A percentile compares a stretch with the other conserved stretches of the same genome.
Conservation (phyloP, 1,284 basidiomycete species). For the Peniophora sp. region DNA sequence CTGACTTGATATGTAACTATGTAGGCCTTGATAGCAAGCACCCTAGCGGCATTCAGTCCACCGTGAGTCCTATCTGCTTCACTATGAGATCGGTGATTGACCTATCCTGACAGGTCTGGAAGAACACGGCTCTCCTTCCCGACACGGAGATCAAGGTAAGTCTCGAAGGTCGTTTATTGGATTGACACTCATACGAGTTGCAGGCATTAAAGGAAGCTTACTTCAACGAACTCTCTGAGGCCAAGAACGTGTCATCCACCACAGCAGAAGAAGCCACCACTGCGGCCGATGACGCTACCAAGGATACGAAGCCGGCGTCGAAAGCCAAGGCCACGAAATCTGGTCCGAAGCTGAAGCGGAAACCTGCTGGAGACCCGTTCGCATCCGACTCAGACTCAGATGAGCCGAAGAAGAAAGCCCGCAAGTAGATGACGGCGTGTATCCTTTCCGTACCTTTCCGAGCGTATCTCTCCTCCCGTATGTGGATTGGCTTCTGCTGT, state of each 20-base stretch:
- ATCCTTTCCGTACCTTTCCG: too few species aligned
- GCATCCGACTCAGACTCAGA: slow-evolving; percentile 35
- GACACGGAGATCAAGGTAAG: slow-evolving; percentile 55
- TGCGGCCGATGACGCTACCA: slow-evolving; percentile 21
- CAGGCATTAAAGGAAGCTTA: slow-evolving; percentile 55
- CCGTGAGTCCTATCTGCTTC: slow-evolving; percentile 30
- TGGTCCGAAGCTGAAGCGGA: slow-evolving; percentile 39
- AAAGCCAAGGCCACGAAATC: slow-evolving; percentile 23
- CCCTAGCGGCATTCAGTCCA: slow-evolving; percentile 59
- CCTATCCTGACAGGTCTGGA: slow-evolving; percentile 47
- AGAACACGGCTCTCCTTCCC: slow-evolving; percentile 46
- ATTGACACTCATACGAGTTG: background rate
- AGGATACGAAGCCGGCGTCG: slow-evolving; percentile 7
- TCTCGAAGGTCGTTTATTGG: background rate
- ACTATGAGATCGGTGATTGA: background rate
- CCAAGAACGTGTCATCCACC: background rate
- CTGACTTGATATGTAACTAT: background rate
- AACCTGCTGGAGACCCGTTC: slow-evolving; percentile 34
- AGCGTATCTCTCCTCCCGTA: too few species aligned
- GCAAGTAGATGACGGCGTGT: too few species aligned
- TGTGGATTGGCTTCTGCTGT: too few species aligned
- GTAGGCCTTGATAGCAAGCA: slow-evolving; percentile 69
- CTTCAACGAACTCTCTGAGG: slow-evolving; percentile 31
- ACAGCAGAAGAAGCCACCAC: background rate
- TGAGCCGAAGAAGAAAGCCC: too few species aligned